Conservation (phyloP, 495 filamentous ascomycete species). For the Thermothielavioides terrestris region DNA sequence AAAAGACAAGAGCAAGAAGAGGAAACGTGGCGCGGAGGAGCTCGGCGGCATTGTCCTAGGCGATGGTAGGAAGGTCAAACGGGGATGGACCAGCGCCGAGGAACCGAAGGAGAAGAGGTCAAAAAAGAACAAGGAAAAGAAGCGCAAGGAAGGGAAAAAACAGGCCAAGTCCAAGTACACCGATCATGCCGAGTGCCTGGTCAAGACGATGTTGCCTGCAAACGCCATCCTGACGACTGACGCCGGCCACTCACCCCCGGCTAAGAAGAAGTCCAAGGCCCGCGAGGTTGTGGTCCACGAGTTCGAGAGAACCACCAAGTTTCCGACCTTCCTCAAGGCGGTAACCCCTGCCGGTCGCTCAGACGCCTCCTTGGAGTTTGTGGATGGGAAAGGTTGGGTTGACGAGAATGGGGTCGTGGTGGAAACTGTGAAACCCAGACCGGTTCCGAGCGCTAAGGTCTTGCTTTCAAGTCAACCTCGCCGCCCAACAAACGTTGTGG, state of each 20-base stretch:
- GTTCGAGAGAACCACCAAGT: slow-evolving; percentile 68
- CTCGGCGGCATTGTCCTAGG: slow-evolving; percentile 65
- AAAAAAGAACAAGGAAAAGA: slow-evolving; percentile 42
- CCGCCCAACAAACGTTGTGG: not conserved
- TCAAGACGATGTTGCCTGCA: slow-evolving; percentile 67
- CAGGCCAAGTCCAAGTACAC: slow-evolving; percentile 66
- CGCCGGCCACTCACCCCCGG: slow-evolving; percentile 29
- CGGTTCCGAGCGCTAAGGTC: slow-evolving; percentile 3
- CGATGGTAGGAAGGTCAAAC: slow-evolving; percentile 66
- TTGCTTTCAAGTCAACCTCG: slow-evolving; percentile 1
- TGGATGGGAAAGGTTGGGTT: slow-evolving; percentile 83
- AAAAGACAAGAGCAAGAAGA: slow-evolving; percentile 50
- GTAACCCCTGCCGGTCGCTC: slow-evolving; percentile 25
- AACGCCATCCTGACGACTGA: slow-evolving; percentile 39
- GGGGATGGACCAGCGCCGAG: slow-evolving; percentile 76
- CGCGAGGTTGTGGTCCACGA: slow-evolving; percentile 64
- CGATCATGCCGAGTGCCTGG: slow-evolving; percentile 67
- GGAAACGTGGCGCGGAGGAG: slow-evolving; percentile 53
- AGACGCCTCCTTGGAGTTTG: slow-evolving; percentile 41
- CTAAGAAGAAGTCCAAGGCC: slow-evolving; percentile 45
- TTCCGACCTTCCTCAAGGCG: slow-evolving; percentile 64
- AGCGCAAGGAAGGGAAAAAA: slow-evolving; percentile 42
- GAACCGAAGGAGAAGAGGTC: slow-evolving; percentile 44
- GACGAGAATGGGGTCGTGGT: slow-evolving; percentile 70
- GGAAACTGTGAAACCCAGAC: slow-evolving; percentile 40